Evolutionary conservation across 169 alveolate species (phyloP), one percentile per base, ranked within the genome.

Genomic region (Eimeria brunetti): DNA sequence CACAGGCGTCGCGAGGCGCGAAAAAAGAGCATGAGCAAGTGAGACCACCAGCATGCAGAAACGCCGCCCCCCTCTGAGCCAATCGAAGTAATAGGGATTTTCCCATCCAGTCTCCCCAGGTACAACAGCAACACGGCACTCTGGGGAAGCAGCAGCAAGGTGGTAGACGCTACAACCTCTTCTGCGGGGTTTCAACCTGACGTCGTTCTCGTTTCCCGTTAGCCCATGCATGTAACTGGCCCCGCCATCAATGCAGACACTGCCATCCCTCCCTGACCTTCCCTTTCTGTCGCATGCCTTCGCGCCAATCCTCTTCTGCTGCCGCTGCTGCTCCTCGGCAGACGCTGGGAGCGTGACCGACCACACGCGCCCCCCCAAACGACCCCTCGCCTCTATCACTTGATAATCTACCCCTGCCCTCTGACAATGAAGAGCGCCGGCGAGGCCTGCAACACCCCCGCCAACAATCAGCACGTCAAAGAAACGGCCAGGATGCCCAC

Each of bases 291-390:
- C 75, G 9, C 51, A 38, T 20, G 76, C 33, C 49, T 60, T 41
- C 56, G 56, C 3, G 62, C 83, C 81, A 41, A 22, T 41, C 58
- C 75, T 27, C 56, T 38, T 83, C 73, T 51, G 76, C 76, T 20
- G 53, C 71, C 73, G 76, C 67, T 33, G 88, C 69, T 56, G 69
- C 92, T 86, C 92, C 78, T 62, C 92, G 36, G 60, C 46, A 41
- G 92, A 58, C 30, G 92, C 92, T 41, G 95, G 95, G 27, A 89
- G 76, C 41, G 67, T 76, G 56, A 78, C 58, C 41, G 95, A 76
- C 88, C 88, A 89, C 36, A 89, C 89, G 58, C 95, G 95, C 6
- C 95, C 95, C 76, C 95, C 95, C 88, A 89, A 20, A 33, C 95
- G 95, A 33, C 64, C 88, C 24, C 95, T 51, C 14, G 89, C 89